phyloP scores from a whole-genome alignment of 768 basidiomycete genomes.

The Suillus clintonianus region DNA sequence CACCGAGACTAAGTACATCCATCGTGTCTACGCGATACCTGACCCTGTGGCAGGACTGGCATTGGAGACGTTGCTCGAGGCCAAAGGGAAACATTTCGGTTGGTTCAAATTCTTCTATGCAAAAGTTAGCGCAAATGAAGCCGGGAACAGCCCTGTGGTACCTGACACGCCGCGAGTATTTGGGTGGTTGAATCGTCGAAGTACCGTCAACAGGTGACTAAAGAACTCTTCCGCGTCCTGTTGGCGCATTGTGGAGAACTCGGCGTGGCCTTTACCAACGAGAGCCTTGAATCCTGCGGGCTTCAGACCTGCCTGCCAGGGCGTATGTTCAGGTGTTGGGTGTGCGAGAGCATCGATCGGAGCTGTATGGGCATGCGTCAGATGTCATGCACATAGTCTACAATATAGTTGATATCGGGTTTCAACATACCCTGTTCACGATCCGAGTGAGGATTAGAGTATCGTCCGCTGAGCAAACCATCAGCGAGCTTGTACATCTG shows the following conservation, averaged over 20 bases:
- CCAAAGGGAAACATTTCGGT: constrained; percentile 80
- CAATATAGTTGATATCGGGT: constrained; percentile 3
- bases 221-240: constrained; percentile 98
- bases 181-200: constrained; percentile 68
- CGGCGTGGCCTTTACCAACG: constrained; percentile 89
- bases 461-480: constrained; percentile 90
- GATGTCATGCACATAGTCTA: constrained; percentile 7
- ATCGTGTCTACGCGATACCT: constrained; percentile 76
- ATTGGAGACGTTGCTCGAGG: constrained; percentile 86
- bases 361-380: constrained; percentile 16
- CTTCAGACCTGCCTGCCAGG: constrained; percentile 74
- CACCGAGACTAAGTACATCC: constrained; percentile 79
- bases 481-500: constrained; percentile 93
- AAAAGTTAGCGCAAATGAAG: constrained; percentile 21
- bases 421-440: constrained; percentile 14
- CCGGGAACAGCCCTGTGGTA: constrained; percentile 10
- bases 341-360: constrained; percentile 37
- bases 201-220: constrained; percentile 69
- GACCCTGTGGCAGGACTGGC: constrained; percentile 74
- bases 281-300: constrained; percentile 86
- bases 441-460: constrained; percentile 62
- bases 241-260: constrained; percentile 95
- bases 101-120: constrained; percentile 48
- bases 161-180: constrained; percentile 38
- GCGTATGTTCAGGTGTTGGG: constrained; percentile 20